Percentiles rank a stretch among this genome's conserved stretches.
Conservation (phyloP, 148 eudicot species). For the Chenopodium suecicum region DNA sequence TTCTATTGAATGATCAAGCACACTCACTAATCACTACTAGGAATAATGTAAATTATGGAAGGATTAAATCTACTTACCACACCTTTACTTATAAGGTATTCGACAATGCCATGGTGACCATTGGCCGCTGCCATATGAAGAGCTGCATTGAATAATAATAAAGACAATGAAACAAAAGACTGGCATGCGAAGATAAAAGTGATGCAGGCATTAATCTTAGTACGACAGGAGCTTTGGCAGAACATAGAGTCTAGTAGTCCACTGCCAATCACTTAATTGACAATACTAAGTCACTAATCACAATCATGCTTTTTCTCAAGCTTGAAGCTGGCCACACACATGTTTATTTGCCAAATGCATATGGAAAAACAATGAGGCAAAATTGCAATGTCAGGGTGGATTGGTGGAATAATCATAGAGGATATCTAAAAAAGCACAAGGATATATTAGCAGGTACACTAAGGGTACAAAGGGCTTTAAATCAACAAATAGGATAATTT, state of each 20-base stretch:
- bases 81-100: conserved; percentile 69
- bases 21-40: neutral
- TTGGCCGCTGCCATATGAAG: conserved; percentile 99
- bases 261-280: neutral
- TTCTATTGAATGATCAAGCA: neutral
- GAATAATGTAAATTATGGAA: neutral
- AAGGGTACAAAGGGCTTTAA: neutral
- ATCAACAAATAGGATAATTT: neutral
- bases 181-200: neutral
- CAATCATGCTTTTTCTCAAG: neutral
- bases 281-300: neutral
- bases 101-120: conserved; percentile 73
- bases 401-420: neutral
- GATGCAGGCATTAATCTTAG: neutral
- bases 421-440: too few species aligned
- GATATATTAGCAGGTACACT: too few species aligned
- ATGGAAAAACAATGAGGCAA: too few species aligned
- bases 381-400: neutral
- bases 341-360: too few species aligned
- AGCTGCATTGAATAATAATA: conserved; percentile 45
- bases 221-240: neutral
- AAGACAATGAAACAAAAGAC: neutral
- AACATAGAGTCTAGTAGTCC: neutral
- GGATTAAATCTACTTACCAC: conserved; percentile 52
- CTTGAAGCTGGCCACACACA: too few species aligned